Base-by-base conservation (phyloP, 345 rosid genomes). In the Aquilaria sinensis region DNA sequence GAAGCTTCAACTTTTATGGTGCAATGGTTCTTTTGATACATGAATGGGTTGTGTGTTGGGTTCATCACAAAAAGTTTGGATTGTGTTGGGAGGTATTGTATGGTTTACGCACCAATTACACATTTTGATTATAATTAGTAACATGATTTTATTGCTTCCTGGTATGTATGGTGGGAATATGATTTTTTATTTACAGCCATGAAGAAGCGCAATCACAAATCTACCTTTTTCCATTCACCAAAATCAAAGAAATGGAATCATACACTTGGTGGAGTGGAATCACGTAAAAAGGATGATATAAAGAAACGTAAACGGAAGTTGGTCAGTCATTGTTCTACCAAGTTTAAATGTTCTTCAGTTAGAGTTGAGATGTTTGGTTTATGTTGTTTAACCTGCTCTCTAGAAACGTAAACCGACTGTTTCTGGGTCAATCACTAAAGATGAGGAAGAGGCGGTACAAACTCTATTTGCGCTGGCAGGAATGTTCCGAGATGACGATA, bases 381-480 rank as follows among this genome's bases (percentile, higher is more conserved):
- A 59, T 62, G 54, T 29, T 15, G 57, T 51, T 56, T 63, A 53
- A 53, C 12, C 68, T 58, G 61, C 30, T 50, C 47, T 70, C 58
- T 67, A 79, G 83, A 62, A 68, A 67, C 60, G 49, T 23, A 63
- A 65, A 54, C 15, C 60, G n/a, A 31, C 34, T 68, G 53, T 53
- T 61, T 47, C 69, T 64, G 87, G 93, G 55, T 68, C 87, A 45
- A 89, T 89, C 72, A 78, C 96, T 12, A 89, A 92, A 74, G 98
- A 92, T 63, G 98, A 92, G 84, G 87, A 85, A 74, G 98, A 92
- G 81, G 98, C 86, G 58, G 98, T 73, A n/a, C 96, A 89, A 75
- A 83, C 96, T 33, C 71, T 92, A 60, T 85, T 71, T 72, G 78
- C 88, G 67, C 76, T 92, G 83, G 98, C 98, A 6, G 87, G 79